Conservation (phyloP, 495 filamentous ascomycete genomes). For the Neurospora sublineolata region DNA sequence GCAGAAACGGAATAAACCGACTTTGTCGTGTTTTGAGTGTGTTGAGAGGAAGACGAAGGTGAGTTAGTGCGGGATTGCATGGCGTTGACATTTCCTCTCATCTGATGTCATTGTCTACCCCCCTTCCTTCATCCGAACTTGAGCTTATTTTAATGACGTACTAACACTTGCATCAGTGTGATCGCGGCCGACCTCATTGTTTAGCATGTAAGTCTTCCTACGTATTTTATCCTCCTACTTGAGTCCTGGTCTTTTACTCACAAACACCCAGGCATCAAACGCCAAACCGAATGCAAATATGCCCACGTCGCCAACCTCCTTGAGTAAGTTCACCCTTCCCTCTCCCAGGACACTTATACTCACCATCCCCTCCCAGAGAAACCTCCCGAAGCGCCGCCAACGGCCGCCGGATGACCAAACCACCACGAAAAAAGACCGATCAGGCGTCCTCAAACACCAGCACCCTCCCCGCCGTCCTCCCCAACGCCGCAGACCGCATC, state of each 20-base stretch:
- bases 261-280: slow-evolving; percentile 41
- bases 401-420: slow-evolving; percentile 46
- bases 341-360: slow-evolving; percentile 1
- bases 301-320: slow-evolving; percentile 56
- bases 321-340: slow-evolving; percentile 36
- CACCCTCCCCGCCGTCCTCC: slow-evolving; percentile 19
- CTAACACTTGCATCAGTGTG: slow-evolving; percentile 32
- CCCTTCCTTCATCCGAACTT: neutral
- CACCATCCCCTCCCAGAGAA: slow-evolving; percentile 24
- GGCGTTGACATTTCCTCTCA: neutral
- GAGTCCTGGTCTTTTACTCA: neutral
- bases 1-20: slow-evolving; percentile 67
- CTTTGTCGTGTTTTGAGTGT: slow-evolving; percentile 59
- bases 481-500: slow-evolving; percentile 37
- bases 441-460: slow-evolving; percentile 2
- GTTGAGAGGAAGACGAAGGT: slow-evolving; percentile 62
- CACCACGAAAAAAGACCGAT: slow-evolving; percentile 35
- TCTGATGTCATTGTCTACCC: neutral
- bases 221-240: neutral
- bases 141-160: neutral
- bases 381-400: slow-evolving; percentile 37
- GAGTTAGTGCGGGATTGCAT: slow-evolving; percentile 18
- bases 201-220: slow-evolving; percentile 45
- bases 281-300: slow-evolving; percentile 58
- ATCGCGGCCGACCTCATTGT: slow-evolving; percentile 49